phyloP scores from a whole-genome alignment of 495 filamentous ascomycete genomes.

The Glonium stellatum region DNA sequence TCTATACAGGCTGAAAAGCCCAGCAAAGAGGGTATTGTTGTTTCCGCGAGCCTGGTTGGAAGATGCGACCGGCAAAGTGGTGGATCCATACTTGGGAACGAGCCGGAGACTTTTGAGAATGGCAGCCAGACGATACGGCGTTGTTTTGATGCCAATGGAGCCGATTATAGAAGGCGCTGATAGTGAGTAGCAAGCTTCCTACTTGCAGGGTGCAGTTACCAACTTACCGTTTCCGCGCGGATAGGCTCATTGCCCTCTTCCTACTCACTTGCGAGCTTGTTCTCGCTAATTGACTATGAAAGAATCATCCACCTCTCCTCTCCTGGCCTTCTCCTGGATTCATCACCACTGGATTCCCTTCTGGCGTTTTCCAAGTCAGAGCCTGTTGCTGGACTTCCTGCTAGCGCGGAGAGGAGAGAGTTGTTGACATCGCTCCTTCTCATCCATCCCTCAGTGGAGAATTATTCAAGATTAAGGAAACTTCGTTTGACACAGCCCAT shows the following conservation, averaged over 20 bases:
- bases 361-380: constrained; percentile 36
- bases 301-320: constrained; percentile 38
- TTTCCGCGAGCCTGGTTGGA: constrained; percentile 41
- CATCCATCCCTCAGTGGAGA: constrained; percentile 28
- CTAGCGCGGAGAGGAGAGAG: constrained; percentile 23
- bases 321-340: constrained; percentile 40
- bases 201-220: constrained; percentile 5
- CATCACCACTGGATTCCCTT: constrained; percentile 38
- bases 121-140: constrained; percentile 39
- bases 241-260: constrained; percentile 28
- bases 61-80: constrained; percentile 17
- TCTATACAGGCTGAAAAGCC: constrained; percentile 38
- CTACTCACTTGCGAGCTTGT: constrained; percentile 38
- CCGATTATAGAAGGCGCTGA: constrained; percentile 28
- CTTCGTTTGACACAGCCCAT: constrained; percentile 11
- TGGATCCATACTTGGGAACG: constrained; percentile 34
- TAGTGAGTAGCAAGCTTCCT: constrained; percentile 9
- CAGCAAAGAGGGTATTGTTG: constrained; percentile 39
- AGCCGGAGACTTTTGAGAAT: constrained; percentile 38
- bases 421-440: constrained; percentile 30
- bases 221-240: background rate
- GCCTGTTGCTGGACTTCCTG: constrained; percentile 34
- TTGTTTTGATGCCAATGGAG: constrained; percentile 39
- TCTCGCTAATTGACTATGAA: constrained; percentile 39
- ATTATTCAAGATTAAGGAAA: constrained; percentile 18